Evolutionary conservation across 2,329 filamentous ascomycete genomes (phyloP).

Genomic region (Fusarium falciforme): DNA sequence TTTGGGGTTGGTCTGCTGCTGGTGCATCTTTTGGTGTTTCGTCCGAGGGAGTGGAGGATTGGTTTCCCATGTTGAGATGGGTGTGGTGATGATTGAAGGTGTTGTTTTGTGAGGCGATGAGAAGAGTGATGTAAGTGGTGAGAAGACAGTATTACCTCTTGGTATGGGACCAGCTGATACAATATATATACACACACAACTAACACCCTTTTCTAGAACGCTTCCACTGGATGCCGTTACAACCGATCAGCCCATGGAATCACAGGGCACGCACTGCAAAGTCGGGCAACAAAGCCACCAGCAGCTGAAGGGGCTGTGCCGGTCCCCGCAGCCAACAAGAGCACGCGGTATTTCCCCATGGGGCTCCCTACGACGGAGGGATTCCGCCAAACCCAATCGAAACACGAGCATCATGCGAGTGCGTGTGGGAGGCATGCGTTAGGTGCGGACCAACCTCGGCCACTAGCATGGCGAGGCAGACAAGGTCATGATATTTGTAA

Average conservation of each 20-base stretch:
- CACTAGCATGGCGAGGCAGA: conserved; percentile 1
- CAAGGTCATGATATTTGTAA: neutral
- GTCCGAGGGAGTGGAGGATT: conserved; percentile 12
- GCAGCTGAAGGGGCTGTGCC: conserved; percentile 12
- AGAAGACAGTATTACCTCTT: neutral
- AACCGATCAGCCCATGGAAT: conserved; percentile 7
- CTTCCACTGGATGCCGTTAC: neutral
- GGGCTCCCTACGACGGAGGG: neutral
- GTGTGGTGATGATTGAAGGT: neutral
- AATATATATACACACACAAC: neutral
- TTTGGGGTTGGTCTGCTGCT: conserved; percentile 7
- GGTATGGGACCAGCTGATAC: neutral
- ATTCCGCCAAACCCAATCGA: neutral
- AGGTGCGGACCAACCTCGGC: conserved; percentile 13
- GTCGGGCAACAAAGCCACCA: neutral
- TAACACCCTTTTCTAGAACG: neutral
- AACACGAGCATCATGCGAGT: neutral
- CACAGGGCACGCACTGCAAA: conserved; percentile 1
- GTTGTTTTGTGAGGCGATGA: neutral
- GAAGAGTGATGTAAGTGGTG: neutral
- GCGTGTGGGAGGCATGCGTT: neutral
- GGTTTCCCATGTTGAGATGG: conserved; percentile 14
- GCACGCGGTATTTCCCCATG: neutral
- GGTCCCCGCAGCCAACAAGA: neutral
- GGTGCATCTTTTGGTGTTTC: neutral